phyloP scores from a whole-genome alignment of 768 basidiomycete genomes.

The Hemileccinum impolitum region DNA sequence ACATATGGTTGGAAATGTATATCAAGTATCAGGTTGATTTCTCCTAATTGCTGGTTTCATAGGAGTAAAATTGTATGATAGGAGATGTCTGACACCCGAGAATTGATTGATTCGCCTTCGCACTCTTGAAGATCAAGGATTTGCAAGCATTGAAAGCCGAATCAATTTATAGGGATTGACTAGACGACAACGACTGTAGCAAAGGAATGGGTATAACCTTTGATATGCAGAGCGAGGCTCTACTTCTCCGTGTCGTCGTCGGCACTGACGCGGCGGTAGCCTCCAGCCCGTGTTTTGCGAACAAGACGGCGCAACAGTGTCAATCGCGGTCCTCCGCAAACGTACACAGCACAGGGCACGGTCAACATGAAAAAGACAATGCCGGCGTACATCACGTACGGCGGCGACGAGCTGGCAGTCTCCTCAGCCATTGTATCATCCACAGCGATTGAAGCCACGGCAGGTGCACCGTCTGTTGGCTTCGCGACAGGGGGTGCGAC shows the following conservation, averaged over 20 bases:
- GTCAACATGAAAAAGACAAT: constrained; percentile 40
- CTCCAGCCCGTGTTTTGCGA: constrained; percentile 31
- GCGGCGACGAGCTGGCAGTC: background rate
- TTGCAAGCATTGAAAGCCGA: background rate
- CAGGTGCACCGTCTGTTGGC: background rate
- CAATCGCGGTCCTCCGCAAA: constrained; percentile 42
- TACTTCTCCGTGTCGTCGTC: constrained; percentile 53
- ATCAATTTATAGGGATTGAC: background rate
- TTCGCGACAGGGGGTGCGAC: constrained; percentile 6
- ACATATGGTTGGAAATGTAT: too few species aligned
- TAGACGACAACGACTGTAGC: background rate
- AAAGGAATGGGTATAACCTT: background rate
- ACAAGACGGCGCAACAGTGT: constrained; percentile 38
- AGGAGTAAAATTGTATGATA: too few species aligned
- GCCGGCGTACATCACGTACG: constrained; percentile 19
- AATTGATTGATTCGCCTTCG: too few species aligned
- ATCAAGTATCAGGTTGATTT: too few species aligned
- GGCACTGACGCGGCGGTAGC: constrained; percentile 44
- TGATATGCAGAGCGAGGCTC: background rate
- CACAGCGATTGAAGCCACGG: background rate
- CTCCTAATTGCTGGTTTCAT: too few species aligned
- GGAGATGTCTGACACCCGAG: too few species aligned
- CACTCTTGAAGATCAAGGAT: too few species aligned
- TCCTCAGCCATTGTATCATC: constrained; percentile 6
- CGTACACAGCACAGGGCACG: constrained; percentile 41